Evolutionary conservation across 805 yeast species (phyloP), one percentile per base, ranked within the genome.

Genomic region (Starmerella riodocensis): DNA sequence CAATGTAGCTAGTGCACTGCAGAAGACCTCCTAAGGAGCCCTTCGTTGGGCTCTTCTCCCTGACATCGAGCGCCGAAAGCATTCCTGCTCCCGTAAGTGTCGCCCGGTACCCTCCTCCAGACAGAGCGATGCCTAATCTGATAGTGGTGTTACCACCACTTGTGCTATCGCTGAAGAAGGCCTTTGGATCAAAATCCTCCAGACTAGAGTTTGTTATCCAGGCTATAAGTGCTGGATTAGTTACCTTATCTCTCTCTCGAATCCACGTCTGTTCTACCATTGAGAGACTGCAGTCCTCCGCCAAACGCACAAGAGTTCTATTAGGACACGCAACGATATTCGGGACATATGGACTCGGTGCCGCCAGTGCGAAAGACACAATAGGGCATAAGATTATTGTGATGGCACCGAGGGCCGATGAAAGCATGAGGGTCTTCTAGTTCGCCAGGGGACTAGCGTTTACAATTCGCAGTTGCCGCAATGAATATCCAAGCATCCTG

Each of bases 21-120:
- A 83, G 60, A 19, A 84, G 58, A 4, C 94, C 93, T 25, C 88
- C 86, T 30, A 83, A 57, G 12, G 80, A 78, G 27, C 61, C 55
- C 4, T 16, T 12, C 4, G 73, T 63, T 12, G 74, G 67, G 40
- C 67, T 70, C 7, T 53, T 59, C 2, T 91, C 76, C 48, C 93
- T 65, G 52, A 74, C 73, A 56, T 84, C 95, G 43, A 81, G 60
- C 1, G 88, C 94, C 1, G 86, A 65, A 17, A 84, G 60, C 55
- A 76, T 74, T 26, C 94, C 94, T 12, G 93, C 94, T 2, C 93
- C 94, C 41, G 68, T 61, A 32, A 84, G 61, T 83, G 84, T 81
- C 25, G 94, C 93, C 45, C 95, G 69, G 58, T 81, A 84, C 3
- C 94, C 94, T 54, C 95, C 94, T 32, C 94, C 94, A 13, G 82